Percentiles rank a stretch among this genome's conserved stretches.
Evolutionary conservation across 768 basidiomycete genomes (phyloP).

Genomic region (Auriscalpium orientale): DNA sequence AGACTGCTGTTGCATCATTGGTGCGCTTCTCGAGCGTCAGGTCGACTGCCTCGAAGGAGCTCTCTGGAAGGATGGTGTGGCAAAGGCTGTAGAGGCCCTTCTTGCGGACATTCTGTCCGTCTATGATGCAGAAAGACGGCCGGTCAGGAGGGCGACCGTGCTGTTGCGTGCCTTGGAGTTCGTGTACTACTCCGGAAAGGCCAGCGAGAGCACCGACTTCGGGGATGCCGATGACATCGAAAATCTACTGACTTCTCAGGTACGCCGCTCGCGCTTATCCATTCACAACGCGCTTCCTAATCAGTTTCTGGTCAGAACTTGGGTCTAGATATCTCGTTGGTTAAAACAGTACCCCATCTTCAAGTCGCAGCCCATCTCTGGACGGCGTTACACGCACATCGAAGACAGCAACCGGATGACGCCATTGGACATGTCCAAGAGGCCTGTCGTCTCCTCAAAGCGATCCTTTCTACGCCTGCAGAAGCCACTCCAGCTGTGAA

Average conservation of each 20-base stretch:
- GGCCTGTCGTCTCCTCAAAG: constrained; percentile 42
- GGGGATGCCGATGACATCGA: constrained; percentile 13
- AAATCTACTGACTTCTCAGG: constrained; percentile 33
- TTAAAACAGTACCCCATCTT: constrained; percentile 36
- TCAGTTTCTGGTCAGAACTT: constrained; percentile 17
- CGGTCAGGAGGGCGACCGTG: constrained; percentile 52
- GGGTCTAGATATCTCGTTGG: constrained; percentile 23
- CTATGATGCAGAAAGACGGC: constrained; percentile 42
- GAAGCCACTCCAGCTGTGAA: neutral
- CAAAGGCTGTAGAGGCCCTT: constrained; percentile 31
- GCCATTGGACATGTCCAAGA: constrained; percentile 39
- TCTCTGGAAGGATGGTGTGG: constrained; percentile 51
- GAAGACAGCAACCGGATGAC: constrained; percentile 31
- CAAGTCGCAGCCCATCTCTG: constrained; percentile 53
- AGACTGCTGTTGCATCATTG: constrained; percentile 27
- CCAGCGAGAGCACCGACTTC: too few species aligned
- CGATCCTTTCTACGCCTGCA: constrained; percentile 21
- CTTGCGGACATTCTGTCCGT: constrained; percentile 41
- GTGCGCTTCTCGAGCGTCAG: constrained; percentile 57
- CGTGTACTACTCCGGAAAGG: constrained; percentile 27
- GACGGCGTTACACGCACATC: constrained; percentile 66
- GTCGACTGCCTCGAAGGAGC: constrained; percentile 45
- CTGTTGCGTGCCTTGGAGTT: constrained; percentile 49
- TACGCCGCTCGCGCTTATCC: constrained; percentile 21
- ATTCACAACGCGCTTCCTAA: neutral